Conservation (phyloP, 495 filamentous ascomycete species). For the Penicillium parvum region DNA sequence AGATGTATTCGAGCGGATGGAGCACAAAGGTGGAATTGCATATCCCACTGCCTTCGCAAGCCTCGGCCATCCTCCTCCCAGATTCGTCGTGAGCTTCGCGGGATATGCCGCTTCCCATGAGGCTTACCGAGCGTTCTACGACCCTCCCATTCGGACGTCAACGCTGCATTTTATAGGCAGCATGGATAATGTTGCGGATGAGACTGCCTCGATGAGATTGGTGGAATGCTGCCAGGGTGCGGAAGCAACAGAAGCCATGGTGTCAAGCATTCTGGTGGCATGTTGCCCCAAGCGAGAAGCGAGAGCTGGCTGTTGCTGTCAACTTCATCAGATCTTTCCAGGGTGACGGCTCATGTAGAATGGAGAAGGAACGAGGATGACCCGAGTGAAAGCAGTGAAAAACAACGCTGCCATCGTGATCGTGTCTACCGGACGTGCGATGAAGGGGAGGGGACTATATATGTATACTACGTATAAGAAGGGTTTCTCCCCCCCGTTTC, state of each 20-base stretch:
- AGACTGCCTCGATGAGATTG: constrained; percentile 1
- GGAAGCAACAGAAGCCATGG: neutral
- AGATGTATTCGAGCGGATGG: neutral
- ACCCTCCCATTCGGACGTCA: constrained; percentile 1
- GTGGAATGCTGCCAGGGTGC: neutral
- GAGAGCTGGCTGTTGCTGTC: neutral
- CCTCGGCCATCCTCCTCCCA: constrained; percentile 1
- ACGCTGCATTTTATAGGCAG: constrained; percentile 4
- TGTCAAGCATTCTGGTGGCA: constrained; percentile 8
- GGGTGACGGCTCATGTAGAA: no score
- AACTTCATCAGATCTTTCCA: constrained; percentile 7
- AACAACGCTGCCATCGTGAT: no score
- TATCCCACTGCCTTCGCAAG: constrained; percentile 4
- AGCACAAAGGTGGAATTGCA: neutral
- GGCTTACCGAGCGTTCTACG: constrained; percentile 5
- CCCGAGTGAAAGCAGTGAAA: no score
- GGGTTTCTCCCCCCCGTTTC: no score
- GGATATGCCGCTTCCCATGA: constrained; percentile 6
- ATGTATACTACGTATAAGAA: no score
- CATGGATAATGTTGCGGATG: constrained; percentile 7
- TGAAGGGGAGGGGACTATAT: no score
- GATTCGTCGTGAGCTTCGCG: constrained; percentile 1
- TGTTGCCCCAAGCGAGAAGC: constrained; percentile 2
- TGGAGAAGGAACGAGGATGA: no score
- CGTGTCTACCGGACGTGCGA: no score